phyloP scores from a whole-genome alignment of 768 basidiomycete genomes.

The Hericium alpestre region DNA sequence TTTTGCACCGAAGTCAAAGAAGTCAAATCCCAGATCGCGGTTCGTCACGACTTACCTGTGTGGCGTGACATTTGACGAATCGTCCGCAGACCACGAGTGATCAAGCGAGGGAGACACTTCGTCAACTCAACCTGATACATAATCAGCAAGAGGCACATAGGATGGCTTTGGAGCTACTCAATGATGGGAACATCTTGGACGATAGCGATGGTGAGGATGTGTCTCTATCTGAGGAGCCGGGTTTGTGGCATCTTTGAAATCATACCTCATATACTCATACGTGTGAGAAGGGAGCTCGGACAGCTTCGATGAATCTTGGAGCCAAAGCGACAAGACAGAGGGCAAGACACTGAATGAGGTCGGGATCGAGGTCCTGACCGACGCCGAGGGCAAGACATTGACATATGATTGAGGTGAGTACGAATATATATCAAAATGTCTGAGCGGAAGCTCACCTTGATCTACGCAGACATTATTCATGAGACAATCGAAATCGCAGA shows the following conservation, averaged over 20 bases:
- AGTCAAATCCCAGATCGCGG: background rate
- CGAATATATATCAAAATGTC: too few relatives aligned
- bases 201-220: background rate
- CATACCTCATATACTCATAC: too few relatives aligned
- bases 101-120: background rate
- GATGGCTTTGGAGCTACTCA: slow-evolving; percentile 2
- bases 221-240: background rate
- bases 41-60: background rate
- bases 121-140: slow-evolving; percentile 10
- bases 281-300: too few relatives aligned
- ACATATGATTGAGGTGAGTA: too few relatives aligned
- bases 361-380: too few relatives aligned
- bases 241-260: background rate
- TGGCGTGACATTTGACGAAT: background rate
- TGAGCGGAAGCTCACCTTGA: too few relatives aligned
- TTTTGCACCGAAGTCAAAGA: background rate
- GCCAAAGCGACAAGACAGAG: too few relatives aligned
- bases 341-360: too few relatives aligned
- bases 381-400: too few relatives aligned
- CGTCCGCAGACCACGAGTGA: background rate
- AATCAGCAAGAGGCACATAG: slow-evolving; percentile 1
- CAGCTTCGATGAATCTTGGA: too few relatives aligned
- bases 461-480: too few relatives aligned
- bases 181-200: background rate
- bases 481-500: too few relatives aligned